Conservation (phyloP, 2,329 filamentous ascomycete genomes). For the Exophiala sideris region DNA sequence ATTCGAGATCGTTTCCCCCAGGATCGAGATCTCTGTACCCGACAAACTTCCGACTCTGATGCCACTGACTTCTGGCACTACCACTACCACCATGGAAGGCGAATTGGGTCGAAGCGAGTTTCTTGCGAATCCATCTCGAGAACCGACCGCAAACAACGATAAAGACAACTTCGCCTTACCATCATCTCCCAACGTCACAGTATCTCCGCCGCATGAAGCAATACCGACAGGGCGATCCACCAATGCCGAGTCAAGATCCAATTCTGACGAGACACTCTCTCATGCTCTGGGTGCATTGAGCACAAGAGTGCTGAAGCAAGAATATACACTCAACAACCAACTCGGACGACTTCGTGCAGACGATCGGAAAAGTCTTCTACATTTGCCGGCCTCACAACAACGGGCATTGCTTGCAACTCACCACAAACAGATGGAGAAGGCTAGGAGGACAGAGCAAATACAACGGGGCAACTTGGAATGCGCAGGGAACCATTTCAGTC, state of each 20-base stretch:
- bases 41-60: constrained; percentile 1
- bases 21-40: too few species aligned
- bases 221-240: constrained; percentile 1
- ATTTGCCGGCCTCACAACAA: constrained; percentile 33
- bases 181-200: constrained; percentile 7
- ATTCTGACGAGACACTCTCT: constrained; percentile 5
- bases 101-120: not conserved
- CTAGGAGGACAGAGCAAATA: constrained; percentile 18
- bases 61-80: constrained; percentile 7
- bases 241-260: constrained; percentile 7
- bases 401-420: constrained; percentile 30
- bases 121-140: not conserved
- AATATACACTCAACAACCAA: constrained; percentile 25
- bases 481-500: constrained; percentile 17
- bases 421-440: constrained; percentile 32
- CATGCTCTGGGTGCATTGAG: constrained; percentile 7
- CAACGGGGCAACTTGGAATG: constrained; percentile 12
- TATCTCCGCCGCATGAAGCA: constrained; percentile 4
- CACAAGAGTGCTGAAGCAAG: constrained; percentile 21
- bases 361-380: constrained; percentile 31
- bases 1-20: too few species aligned
- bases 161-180: constrained; percentile 5
- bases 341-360: constrained; percentile 29
- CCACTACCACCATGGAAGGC: constrained; percentile 5
- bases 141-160: constrained; percentile 2